Evolutionary conservation across 1,284 basidiomycete species (phyloP).

Genomic region (Puccinia novopanici): DNA sequence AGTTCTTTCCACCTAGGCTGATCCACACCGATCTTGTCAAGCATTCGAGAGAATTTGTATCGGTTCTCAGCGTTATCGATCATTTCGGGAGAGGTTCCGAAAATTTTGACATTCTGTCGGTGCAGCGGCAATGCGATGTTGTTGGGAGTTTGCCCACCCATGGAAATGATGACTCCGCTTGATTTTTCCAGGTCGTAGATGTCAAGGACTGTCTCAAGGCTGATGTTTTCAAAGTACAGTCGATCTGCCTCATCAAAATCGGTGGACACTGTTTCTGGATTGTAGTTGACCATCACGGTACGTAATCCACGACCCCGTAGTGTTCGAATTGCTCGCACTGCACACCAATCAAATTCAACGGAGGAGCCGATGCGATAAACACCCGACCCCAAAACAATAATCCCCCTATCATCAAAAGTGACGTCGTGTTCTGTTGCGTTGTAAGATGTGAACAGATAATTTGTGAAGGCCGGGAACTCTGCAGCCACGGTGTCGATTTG

Average conservation of each 20-base stretch:
- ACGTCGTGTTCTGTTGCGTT: slow-evolving; percentile 92
- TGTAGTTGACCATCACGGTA: slow-evolving; percentile 99
- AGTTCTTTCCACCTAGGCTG: slow-evolving; percentile 97
- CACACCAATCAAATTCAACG: slow-evolving; percentile 99
- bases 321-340: slow-evolving; percentile 92
- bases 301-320: slow-evolving; percentile 89
- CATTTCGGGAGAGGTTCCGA: slow-evolving; percentile 98
- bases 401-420: slow-evolving; percentile 82
- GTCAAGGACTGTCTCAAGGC: slow-evolving; percentile 91
- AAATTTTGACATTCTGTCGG: slow-evolving; percentile 95
- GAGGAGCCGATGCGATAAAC: slow-evolving; percentile 98
- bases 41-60: slow-evolving; percentile 97
- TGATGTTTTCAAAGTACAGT: slow-evolving; percentile 98
- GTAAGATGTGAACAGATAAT: slow-evolving; percentile 98
- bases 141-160: slow-evolving; percentile 98
- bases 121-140: slow-evolving; percentile 92
- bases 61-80: slow-evolving; percentile 99
- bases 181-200: slow-evolving; percentile 92
- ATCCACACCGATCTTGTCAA: slow-evolving; percentile 96
- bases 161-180: slow-evolving; percentile 88
- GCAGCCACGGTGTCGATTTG: slow-evolving; percentile 99
- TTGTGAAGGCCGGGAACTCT: slow-evolving; percentile 97
- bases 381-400: slow-evolving; percentile 96
- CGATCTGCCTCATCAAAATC: slow-evolving; percentile 99
- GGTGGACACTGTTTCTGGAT: slow-evolving; percentile 97